These are phyloP conservation scores for Kwoniella shandongensis DNA, from an alignment of 768 basidiomycete species.

Conservation along the genomic window DNA sequence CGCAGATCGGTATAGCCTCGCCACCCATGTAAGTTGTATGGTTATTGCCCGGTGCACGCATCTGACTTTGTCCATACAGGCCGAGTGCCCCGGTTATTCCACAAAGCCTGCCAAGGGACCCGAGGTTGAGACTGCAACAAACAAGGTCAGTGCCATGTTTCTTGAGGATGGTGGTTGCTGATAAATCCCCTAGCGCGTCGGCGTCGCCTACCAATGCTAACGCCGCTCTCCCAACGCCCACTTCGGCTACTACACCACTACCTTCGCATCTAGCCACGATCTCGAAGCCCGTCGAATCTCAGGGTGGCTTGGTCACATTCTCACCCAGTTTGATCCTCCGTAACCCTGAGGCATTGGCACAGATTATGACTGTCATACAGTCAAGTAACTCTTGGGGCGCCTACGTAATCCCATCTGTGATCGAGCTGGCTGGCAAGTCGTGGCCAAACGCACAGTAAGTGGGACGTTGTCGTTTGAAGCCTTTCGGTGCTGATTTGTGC, in stretches of 20 bases:
- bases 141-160: too few relatives aligned
- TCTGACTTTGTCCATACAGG: too few relatives aligned
- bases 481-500: neutral
- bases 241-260: neutral
- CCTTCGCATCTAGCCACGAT: neutral
- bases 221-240: neutral
- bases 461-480: neutral
- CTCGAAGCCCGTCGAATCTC: constrained; percentile 5
- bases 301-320: constrained; percentile 42
- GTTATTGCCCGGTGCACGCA: too few relatives aligned
- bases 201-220: too few relatives aligned
- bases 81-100: too few relatives aligned
- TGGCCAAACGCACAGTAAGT: constrained; percentile 24
- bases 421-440: constrained; percentile 26
- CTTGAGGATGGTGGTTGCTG: too few relatives aligned
- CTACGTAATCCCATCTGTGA: constrained; percentile 30
- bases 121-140: too few relatives aligned
- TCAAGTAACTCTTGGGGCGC: constrained; percentile 26
- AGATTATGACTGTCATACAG: constrained; percentile 27
- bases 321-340: constrained; percentile 36
- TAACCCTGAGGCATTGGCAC: constrained; percentile 23
- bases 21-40: neutral
- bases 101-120: too few relatives aligned
- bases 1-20: neutral
- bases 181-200: too few relatives aligned